Base-by-base conservation (phyloP, 2,329 filamentous ascomycete genomes). In the Cercospora sojina region DNA sequence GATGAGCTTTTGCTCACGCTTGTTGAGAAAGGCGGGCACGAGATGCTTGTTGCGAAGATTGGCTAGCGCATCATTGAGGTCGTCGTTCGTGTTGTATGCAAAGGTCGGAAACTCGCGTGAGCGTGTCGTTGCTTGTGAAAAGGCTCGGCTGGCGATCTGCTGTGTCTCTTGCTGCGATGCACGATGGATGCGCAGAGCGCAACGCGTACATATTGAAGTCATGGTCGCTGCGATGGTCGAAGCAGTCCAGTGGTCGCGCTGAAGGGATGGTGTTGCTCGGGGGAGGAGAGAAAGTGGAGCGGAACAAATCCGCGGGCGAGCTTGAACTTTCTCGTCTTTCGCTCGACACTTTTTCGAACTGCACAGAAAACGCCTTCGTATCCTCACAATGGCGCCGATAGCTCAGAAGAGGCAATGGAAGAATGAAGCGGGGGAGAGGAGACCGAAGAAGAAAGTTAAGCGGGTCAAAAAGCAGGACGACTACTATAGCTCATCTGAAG, bases 401-500 rank as follows among this genome's bases (percentile, higher is more conserved):
- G 55, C 69, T 47, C 68, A 66, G n/a, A 76, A 76, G 57, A 64
- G 71, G 59, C 66, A 87, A 75, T 63, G 60, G 60, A 86, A 87
- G 77, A 83, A 86, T 27, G 84, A 87, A 65, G 86, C 89, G 62
- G 84, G 84, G 60, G 82, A 86, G 77, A 81, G 83, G 61, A 84
- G 83, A 55, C 84, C 84, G 72, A 81, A 82, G 27, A 83, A 83
- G 75, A 80, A 80, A 71, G 77, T 80, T 55, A 86, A 86, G 77
- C 87, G 49, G 73, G 83, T 87, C 76, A 87, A 86, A 77, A 88
- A 87, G 77, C 87, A 90, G 76, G 80, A 79, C 70, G 79, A 82
- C 65, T 90, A 90, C 79, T 84, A 89, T 83, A 88, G 86, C 75
- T 88, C 86, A 32, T 85, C 85, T 66, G 86, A 88, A 53, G 85